Percentiles rank a stretch among this genome's conserved stretches.
Conservation (phyloP, 176 grass and related monocot genomes). For the Cocos nucifera region DNA sequence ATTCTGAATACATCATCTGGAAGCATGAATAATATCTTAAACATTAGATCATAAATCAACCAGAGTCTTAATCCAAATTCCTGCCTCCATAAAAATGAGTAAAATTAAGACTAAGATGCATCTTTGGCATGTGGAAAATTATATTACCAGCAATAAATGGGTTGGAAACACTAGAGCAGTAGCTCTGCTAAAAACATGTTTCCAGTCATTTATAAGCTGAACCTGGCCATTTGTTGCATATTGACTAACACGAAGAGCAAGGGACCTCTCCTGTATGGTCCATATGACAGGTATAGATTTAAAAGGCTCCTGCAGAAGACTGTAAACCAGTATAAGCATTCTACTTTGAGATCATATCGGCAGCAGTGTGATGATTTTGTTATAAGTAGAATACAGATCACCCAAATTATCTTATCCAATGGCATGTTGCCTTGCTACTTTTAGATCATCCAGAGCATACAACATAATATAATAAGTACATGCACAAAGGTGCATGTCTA, state of each 20-base stretch:
- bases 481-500: too few relatives aligned
- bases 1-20: slow-evolving; percentile 90
- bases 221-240: slow-evolving; percentile 55
- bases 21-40: slow-evolving; percentile 1
- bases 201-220: slow-evolving; percentile 74
- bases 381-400: too few relatives aligned
- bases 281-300: slow-evolving; percentile 95
- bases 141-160: slow-evolving; percentile 81
- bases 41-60: too few relatives aligned
- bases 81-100: too few relatives aligned
- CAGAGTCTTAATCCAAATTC: too few relatives aligned
- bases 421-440: too few relatives aligned
- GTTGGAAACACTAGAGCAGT: slow-evolving; percentile 82
- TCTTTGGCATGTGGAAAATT: slow-evolving; percentile 1
- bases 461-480: too few relatives aligned
- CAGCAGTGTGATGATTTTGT: too few relatives aligned
- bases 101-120: too few relatives aligned
- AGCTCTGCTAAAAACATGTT: slow-evolving; percentile 67
- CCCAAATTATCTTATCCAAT: too few relatives aligned
- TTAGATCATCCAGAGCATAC: too few relatives aligned
- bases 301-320: slow-evolving; percentile 95
- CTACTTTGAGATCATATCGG: too few relatives aligned
- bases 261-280: slow-evolving; percentile 76
- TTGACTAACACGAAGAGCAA: slow-evolving; percentile 40
- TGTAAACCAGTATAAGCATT: slow-evolving; percentile 33